phyloP scores from a whole-genome alignment of 305 asterid genomes.

The Fraxinus baroniana region DNA sequence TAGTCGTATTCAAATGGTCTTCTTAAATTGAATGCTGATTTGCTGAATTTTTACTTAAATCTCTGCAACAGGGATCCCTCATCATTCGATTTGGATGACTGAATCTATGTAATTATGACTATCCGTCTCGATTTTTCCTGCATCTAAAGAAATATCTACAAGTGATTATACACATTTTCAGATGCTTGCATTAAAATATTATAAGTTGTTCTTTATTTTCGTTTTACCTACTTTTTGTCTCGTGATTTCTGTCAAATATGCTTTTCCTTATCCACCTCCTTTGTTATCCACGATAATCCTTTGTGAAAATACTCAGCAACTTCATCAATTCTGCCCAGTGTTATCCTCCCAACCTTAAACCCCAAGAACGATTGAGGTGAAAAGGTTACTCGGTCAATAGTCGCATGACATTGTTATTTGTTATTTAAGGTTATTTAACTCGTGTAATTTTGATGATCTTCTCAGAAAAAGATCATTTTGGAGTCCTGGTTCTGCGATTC shows the following conservation, averaged over 20 bases:
- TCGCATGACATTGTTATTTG: background rate
- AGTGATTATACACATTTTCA: background rate
- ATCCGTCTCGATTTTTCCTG: background rate
- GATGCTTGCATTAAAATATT: background rate
- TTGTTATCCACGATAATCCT: background rate
- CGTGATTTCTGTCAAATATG: background rate
- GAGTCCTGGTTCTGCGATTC: slow-evolving; percentile 43
- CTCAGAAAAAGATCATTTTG: slow-evolving; percentile 52
- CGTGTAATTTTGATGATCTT: slow-evolving; percentile 35
- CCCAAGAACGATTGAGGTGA: background rate
- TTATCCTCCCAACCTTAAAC: background rate
- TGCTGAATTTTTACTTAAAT: background rate
- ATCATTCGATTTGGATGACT: background rate
- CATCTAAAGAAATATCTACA: background rate
- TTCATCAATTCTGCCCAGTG: background rate
- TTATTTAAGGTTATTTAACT: slow-evolving; percentile 1
- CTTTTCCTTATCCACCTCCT: background rate
- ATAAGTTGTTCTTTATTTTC: background rate
- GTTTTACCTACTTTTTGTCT: background rate
- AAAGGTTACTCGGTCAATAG: background rate
- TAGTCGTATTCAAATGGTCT: background rate
- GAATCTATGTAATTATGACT: background rate
- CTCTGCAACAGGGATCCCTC: background rate
- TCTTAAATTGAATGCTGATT: background rate
- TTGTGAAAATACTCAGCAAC: background rate